Evolutionary conservation across 2,329 filamentous ascomycete species (phyloP), one percentile per base, ranked within the genome.

Genomic region (Exophiala oligosperma): DNA sequence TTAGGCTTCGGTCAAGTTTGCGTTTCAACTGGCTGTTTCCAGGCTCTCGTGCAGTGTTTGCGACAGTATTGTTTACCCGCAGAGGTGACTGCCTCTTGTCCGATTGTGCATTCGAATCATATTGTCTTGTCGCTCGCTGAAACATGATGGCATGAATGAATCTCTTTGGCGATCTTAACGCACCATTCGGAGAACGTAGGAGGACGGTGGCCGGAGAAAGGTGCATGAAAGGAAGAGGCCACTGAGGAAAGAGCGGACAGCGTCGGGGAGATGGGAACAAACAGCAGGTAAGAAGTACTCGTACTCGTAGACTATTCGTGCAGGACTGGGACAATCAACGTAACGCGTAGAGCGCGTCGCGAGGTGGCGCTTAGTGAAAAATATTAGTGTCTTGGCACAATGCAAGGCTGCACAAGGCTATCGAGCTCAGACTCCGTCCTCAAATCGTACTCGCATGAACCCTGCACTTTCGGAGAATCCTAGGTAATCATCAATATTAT

Each of bases 1-100:
- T 67, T 44, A 67, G 62, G 29, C 52, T 63, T 29, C 65, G 62
- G 35, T 65, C 64, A 48, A 68, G 61, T 46, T 67, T 68, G 29
- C 66, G 56, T 56, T 68, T 63, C 41, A 44, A 37, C 24, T 46
- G 24, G 28, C 41, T 38, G 32, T 26, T 14, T 2, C 49, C 47
- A 14, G 52, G 32, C 35, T 44, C 41, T 28, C 35, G 14, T 17
- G 35, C 14, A 2, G 44, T 37, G 32, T 66, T 66, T 55, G 40
- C 52, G 8, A 57, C 63, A 21, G 59, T 40, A 28, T 55, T 37
- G 32, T 62, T 65, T 28, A 55, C 32, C 8, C 56, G 60, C 3
- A 63, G 46, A 29, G 63, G 51, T 23, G 58, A 56, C 41, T 64
- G 60, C 28, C 50, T 63, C 37, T 62, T 64, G 48, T 59, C 62